Evolutionary conservation across 2,329 filamentous ascomycete genomes (phyloP), one percentile per base, ranked within the genome.

Genomic region (Cryphonectria radicalis): DNA sequence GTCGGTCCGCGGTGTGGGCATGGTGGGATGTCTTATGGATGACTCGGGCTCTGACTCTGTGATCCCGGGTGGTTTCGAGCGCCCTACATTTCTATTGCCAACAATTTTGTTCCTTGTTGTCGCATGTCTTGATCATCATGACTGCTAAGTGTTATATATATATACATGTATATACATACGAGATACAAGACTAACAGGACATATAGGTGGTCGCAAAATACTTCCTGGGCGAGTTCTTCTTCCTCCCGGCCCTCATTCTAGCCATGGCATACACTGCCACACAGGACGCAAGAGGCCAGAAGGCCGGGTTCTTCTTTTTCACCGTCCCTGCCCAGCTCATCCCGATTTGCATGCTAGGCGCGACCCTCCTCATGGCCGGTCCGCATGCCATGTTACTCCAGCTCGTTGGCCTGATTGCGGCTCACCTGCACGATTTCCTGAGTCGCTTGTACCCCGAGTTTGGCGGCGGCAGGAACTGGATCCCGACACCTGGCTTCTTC

Each of bases 401-500:
- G 77, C 80, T 89, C 5, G 93, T 89, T 46, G 96, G 96, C n/a
- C 85, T 99, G 14, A 74, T 97, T 60, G 93, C 95, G 17, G 95
- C 95, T 5, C 96, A 99, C 80, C 78, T 96, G 28, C 97, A 94
- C 81, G 93, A 98, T 79, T 99, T 98, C 78, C 81, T 98, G 66
- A 94, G 93, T 2, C 89, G 93, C 65, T 87, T 98, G 59, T 98
- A 94, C 86, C 96, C 96, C 6, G 90, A 93, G 69, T 96, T 96
- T 78, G 95, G 94, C 43, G 93, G 93, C 70, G 96, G 96, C 0
- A 86, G 84, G 67, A 97, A 95, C 78, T 86, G 91, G 65, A 85
- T 98, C 50, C 84, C 86, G 19, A 96, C 94, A 0, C 96, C 96
- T 2, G 79, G 80, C 7, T 90, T 94, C 75, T 82, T 98, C 71